Evolutionary conservation across 495 filamentous ascomycete species (phyloP).

Genomic region (Echria macrotheca): DNA sequence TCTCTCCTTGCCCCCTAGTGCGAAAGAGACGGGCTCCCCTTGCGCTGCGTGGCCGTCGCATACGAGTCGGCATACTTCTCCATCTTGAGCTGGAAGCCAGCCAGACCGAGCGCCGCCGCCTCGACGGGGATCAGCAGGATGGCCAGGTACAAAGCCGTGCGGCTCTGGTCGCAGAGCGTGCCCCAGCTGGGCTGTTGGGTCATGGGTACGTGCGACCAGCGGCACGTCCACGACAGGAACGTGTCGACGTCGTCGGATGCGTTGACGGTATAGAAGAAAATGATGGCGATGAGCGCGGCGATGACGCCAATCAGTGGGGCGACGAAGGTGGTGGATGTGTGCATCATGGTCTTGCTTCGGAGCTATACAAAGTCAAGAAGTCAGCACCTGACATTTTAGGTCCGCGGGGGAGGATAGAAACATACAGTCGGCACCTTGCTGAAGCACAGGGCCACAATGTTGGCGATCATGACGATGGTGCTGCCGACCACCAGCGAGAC

Average conservation of each 20-base stretch:
- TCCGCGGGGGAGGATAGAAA: conserved; percentile 4
- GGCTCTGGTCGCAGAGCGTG: conserved; percentile 46
- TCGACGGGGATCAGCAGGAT: conserved; percentile 50
- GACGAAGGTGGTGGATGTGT: conserved; percentile 34
- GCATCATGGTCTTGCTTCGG: conserved; percentile 31
- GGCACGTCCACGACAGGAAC: conserved; percentile 51
- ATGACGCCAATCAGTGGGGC: conserved; percentile 39
- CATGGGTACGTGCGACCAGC: conserved; percentile 45
- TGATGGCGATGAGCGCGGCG: conserved; percentile 43
- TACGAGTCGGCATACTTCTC: conserved; percentile 33
- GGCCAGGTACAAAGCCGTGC: conserved; percentile 43
- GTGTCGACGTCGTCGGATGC: conserved; percentile 40
- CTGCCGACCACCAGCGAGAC: conserved; percentile 43
- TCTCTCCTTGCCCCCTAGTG: background rate
- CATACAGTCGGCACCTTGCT: conserved; percentile 37
- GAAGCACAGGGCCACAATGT: conserved; percentile 38
- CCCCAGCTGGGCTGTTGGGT: conserved; percentile 40
- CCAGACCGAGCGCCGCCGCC: conserved; percentile 34
- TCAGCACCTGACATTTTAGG: too few relatives aligned
- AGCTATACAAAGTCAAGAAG: conserved; percentile 37
- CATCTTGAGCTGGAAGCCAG: conserved; percentile 33
- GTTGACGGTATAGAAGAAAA: conserved; percentile 52
- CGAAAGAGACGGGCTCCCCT: conserved; percentile 14
- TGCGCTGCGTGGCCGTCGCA: conserved; percentile 18
- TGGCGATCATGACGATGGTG: conserved; percentile 37